Conservation (phyloP, 305 asterid species). For the Petunia hybrid region DNA sequence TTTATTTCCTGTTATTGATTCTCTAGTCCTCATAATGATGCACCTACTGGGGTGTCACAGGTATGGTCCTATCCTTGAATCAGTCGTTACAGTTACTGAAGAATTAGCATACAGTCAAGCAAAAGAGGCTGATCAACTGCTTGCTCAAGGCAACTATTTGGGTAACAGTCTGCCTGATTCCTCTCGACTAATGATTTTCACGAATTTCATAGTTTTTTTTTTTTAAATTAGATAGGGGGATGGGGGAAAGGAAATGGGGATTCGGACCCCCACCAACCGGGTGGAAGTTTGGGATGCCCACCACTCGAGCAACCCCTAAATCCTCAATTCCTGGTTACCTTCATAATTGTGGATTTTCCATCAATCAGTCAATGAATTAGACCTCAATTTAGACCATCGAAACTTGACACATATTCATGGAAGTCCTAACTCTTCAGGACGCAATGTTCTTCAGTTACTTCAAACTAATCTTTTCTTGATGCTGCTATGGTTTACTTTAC, state of each 20-base stretch:
- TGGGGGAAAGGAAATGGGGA: too few relatives aligned
- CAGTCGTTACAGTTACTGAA: constrained; percentile 82
- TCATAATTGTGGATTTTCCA: constrained; percentile 5
- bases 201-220: not conserved
- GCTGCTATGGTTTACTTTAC: constrained; percentile 1
- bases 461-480: not conserved
- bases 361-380: constrained; percentile 1
- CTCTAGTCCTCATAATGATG: constrained; percentile 27
- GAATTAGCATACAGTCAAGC: constrained; percentile 89
- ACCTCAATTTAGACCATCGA: constrained; percentile 4
- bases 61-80: constrained; percentile 85
- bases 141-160: constrained; percentile 70
- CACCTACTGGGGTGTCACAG: constrained; percentile 42
- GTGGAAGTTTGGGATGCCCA: too few relatives aligned
- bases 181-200: not conserved
- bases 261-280: too few relatives aligned
- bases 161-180: constrained; percentile 48
- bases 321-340: not conserved
- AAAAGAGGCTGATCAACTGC: constrained; percentile 73
- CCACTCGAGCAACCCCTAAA: too few relatives aligned
- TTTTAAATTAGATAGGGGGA: too few relatives aligned
- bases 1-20: constrained; percentile 14
- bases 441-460: constrained; percentile 1
- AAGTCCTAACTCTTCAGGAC: constrained; percentile 16
- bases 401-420: not conserved